Evolutionary conservation across 257 asterid genomes (phyloP).

Genomic region (Perilla frutescens): DNA sequence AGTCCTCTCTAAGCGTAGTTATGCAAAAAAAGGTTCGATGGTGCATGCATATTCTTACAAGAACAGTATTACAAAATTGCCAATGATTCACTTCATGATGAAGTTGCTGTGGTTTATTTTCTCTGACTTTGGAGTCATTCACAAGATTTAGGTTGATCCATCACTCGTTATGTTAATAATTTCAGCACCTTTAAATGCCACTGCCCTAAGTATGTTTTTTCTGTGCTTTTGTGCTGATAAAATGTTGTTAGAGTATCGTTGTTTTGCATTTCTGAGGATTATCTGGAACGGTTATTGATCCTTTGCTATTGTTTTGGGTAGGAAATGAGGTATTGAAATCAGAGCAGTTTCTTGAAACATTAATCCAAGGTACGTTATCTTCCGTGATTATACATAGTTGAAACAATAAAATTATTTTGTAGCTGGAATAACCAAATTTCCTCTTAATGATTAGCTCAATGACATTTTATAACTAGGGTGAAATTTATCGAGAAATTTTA

Average conservation of each 20-base stretch:
- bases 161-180: not conserved
- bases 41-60: constrained; percentile 4
- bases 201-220: not conserved
- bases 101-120: constrained; percentile 6
- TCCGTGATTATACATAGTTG: constrained; percentile 4
- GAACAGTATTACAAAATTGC: not conserved
- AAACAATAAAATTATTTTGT: constrained; percentile 16
- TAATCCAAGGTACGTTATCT: constrained; percentile 70
- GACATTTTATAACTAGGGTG: not conserved
- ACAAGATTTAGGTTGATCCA: constrained; percentile 1
- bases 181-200: not conserved
- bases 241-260: not conserved
- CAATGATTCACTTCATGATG: constrained; percentile 4
- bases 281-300: constrained; percentile 27
- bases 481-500: not conserved
- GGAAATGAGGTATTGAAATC: constrained; percentile 78
- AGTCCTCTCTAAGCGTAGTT: constrained; percentile 89
- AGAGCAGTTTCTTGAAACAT: constrained; percentile 84
- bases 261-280: not conserved
- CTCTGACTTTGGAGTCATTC: not conserved
- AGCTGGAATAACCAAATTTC: not conserved
- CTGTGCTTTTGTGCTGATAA: not conserved
- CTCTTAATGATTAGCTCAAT: not conserved
- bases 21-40: constrained; percentile 76
- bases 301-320: constrained; percentile 43